Base-by-base conservation (phyloP, 306 rosid genomes). In the Oemleria cerasiformis region DNA sequence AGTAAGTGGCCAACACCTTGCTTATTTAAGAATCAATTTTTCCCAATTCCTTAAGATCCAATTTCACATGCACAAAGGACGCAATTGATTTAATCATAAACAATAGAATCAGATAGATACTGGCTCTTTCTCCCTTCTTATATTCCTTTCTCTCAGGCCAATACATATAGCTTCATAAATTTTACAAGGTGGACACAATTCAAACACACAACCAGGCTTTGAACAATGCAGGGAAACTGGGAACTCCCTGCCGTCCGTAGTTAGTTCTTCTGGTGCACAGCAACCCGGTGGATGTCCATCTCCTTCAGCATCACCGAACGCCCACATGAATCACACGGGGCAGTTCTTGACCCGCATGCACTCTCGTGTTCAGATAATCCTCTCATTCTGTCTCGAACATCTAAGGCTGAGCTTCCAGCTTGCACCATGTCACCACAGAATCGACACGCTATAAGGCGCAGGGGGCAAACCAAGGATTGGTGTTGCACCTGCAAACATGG, bases 371-470 rank as follows among this genome's bases (percentile, higher is more conserved):
- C 96, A 34, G 85, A 80, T 72, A 94, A 82, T 21, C 99, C 99
- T 82, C 95, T 86, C 56, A 94, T 8, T 83, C 82, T 83, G 73
- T 94, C 99, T 47, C 99, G 92, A 12, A 72, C 85, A 58, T 94
- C 96, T 53, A 80, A 51, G 1, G 97, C 88, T 34, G 90, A 84
- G 64, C 75, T 91, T 79, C 99, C 99, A 2, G 97, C 99, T 78
- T 80, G 96, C 82, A 94, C 99, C 99, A 91, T 91, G 76, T 94
- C 99, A 57, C 99, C 99, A 40, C 99, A 94, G 63, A 94, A 94
- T 68, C 86, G 86, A 78, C 99, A 94, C 3, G 89, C 16, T 54
- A 89, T 83, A 21, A 94, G 85, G 17, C 99, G 90, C 76, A 94
- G 68, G 12, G 95, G 96, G 42, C 99, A 94, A 76, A 51, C 80